Evolutionary conservation across 2,329 filamentous ascomycete genomes (phyloP), one percentile per base, ranked within the genome.

Genomic region (Aspergillus sp.): DNA sequence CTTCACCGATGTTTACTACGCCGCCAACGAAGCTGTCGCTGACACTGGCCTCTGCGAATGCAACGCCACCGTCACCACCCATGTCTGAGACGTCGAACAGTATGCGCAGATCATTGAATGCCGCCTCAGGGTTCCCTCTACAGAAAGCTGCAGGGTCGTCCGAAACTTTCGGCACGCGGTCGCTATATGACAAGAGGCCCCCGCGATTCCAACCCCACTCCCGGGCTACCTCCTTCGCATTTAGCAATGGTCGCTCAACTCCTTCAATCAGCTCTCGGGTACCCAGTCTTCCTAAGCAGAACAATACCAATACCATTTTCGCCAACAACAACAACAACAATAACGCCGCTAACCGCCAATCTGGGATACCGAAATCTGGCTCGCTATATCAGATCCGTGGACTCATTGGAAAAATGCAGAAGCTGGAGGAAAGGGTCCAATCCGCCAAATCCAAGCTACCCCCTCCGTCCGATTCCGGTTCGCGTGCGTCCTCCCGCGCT

Each of bases 381-480:
- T 98, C 95, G 2, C 85, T 99, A 50, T 90, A 90, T 64, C 95
- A 99, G 73, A 96, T 99, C 69, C 91, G 93, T 63, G 90, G 89
- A 31, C 86, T 99, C 63, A 96, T 96, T 58, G 93, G 91, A 27
- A 95, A 98, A 77, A 97, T 98, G 92, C 91, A 97, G 75, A 90
- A 91, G 65, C 87, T 99, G 60, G 95, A 98, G 74, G 91, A 95
- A 62, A 86, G 95, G 45, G 93, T 99, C 9, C 92, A 98, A 60
- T 91, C 89, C 23, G 95, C 89, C 17, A 87, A 92, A 65, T 97
- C 93, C 40, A 96, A 95, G 75, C 84, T 99, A 19, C 95, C 95
- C 2, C 91, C 89, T 1, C 91, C 93, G 2, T 82, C 86, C 7
- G 83, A 81, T 55, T 95, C 90, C 0, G 92, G 93, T 4, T 91